Evolutionary conservation across 2,329 filamentous ascomycete genomes (phyloP).

Genomic region (Aspergillus chevalieri): DNA sequence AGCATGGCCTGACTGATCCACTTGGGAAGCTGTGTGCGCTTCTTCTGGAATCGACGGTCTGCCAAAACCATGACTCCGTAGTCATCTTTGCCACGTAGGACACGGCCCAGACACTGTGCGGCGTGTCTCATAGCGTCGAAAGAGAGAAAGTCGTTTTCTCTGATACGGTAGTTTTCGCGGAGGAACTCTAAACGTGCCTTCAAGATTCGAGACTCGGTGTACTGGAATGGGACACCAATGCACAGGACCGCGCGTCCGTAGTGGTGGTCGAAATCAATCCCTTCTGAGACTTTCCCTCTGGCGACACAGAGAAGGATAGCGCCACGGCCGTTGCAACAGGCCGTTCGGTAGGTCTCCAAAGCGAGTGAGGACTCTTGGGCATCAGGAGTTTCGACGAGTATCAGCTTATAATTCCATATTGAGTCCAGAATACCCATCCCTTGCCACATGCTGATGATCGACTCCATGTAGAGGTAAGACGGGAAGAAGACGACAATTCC

Average conservation of each 20-base stretch:
- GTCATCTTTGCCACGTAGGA: slow-evolving; percentile 92
- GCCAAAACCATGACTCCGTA: slow-evolving; percentile 99
- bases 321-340: slow-evolving; percentile 92
- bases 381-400: slow-evolving; percentile 94
- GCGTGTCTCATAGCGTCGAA: slow-evolving; percentile 99
- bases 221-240: slow-evolving; percentile 96
- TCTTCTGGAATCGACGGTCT: slow-evolving; percentile 88
- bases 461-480: slow-evolving; percentile 98
- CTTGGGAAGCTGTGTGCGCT: slow-evolving; percentile 81
- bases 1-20: slow-evolving; percentile 90
- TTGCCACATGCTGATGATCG: slow-evolving; percentile 98
- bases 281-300: slow-evolving; percentile 93
- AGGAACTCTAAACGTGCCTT: slow-evolving; percentile 94
- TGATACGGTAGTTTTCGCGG: slow-evolving; percentile 93
- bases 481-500: slow-evolving; percentile 99
- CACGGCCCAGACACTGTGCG: slow-evolving; percentile 90
- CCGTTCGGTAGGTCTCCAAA: slow-evolving; percentile 92
- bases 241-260: slow-evolving; percentile 93
- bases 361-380: slow-evolving; percentile 94
- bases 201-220: slow-evolving; percentile 93
- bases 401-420: slow-evolving; percentile 98
- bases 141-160: slow-evolving; percentile 94
- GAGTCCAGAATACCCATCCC: slow-evolving; percentile 96
- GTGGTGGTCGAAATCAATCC: slow-evolving; percentile 98
- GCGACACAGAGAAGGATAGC: slow-evolving; percentile 92